Base-by-base conservation (phyloP, 192 early-diverging fungal genomes). In the Dissophora globulifera region DNA sequence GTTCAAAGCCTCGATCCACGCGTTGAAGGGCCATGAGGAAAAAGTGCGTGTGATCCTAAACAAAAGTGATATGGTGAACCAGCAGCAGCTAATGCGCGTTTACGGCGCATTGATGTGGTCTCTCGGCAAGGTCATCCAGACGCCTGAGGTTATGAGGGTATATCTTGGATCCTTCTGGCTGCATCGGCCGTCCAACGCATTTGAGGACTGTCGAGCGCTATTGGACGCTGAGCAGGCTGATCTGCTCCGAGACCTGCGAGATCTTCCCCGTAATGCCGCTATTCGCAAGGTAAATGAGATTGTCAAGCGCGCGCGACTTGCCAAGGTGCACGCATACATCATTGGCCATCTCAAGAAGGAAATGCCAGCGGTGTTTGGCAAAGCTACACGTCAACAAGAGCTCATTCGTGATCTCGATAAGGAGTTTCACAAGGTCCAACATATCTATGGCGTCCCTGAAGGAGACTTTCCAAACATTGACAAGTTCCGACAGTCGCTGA, bases 91-190 rank as follows among this genome's bases (percentile, higher is more conserved):
- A 59, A 92, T 95, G 90, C 82, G 94, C 25, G 93, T 96, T 57
- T 90, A 96, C 76, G 95, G 95, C 50, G 93, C 94, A 3, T 81
- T 96, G 78, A 96, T 96, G 95, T 96, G 93, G 93, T 91, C 92
- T 20, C 82, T 96, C 11, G 95, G 94, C 19, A 93, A 91, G 74
- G 93, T 95, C 11, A 85, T 96, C 19, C 85, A 90, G 43, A 95
- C 92, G 2, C 94, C 95, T 13, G 94, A 96, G 78, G 95, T 96
- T 49, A 88, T 89, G 78, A 83, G 93, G 8, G 95, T 96, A n/a
- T 95, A 90, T 63, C 67, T 91, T 41, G 87, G 91, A 19, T 91
- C 88, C 13, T 94, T 94, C 70, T 94, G 94, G 94, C 81, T 85
- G 1, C 78, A 88, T 26, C 90, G 90, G 15, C 87, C 90, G 15